Conservation (phyloP, 2,329 filamentous ascomycete species). For the Lasiodiplodia citricola region DNA sequence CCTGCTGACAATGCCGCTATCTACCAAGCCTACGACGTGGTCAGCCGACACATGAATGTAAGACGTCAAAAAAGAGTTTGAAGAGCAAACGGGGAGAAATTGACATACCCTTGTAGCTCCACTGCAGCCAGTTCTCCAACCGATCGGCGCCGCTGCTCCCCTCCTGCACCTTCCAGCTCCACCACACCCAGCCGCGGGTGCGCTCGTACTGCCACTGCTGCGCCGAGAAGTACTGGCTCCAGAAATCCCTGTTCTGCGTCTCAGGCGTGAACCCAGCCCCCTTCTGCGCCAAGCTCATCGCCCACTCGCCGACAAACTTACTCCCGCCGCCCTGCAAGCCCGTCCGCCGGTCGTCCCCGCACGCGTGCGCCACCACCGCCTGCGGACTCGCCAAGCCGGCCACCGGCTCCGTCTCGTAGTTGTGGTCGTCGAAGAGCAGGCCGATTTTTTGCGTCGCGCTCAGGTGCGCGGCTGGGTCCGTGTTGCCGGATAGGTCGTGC, state of each 20-base stretch:
- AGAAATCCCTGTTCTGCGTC: conserved; percentile 52
- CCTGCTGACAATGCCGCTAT: conserved; percentile 33
- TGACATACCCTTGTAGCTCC: conserved; percentile 54
- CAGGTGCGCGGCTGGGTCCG: conserved; percentile 5
- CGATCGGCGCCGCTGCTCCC: conserved; percentile 45
- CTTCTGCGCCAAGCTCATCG: conserved; percentile 51
- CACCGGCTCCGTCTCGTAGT: conserved; percentile 57
- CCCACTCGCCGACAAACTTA: conserved; percentile 65
- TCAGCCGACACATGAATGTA: background rate
- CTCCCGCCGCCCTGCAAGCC: background rate
- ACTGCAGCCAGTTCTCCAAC: conserved; percentile 44
- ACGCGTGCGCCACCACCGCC: conserved; percentile 42
- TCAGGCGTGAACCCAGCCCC: conserved; percentile 6
- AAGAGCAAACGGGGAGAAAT: conserved; percentile 43
- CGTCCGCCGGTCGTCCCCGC: background rate
- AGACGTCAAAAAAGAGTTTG: background rate
- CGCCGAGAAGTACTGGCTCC: conserved; percentile 62
- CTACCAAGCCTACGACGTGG: conserved; percentile 27
- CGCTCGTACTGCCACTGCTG: conserved; percentile 63
- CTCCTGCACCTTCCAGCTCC: conserved; percentile 61
- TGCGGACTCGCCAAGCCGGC: conserved; percentile 50
- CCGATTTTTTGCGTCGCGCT: background rate
- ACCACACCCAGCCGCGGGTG: conserved; percentile 63
- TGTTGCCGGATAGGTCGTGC: conserved; percentile 2
- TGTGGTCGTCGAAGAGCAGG: conserved; percentile 60